Conservation (phyloP, 805 yeast genomes). For the Jamesozyma spencerorum region DNA sequence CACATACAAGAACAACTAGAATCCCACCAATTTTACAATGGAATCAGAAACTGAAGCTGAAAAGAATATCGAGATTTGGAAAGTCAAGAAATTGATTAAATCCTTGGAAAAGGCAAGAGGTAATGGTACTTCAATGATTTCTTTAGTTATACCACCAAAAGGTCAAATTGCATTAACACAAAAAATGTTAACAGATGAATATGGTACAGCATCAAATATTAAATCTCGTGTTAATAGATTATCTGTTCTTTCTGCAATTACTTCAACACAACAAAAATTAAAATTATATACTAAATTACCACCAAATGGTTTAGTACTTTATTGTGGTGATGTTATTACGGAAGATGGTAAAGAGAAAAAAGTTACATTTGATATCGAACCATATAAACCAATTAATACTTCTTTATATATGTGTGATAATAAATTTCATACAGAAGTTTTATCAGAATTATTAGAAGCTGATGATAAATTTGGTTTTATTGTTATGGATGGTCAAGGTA, state of each 20-base stretch:
- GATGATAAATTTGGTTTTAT: conserved; percentile 97
- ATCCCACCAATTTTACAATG: too few relatives aligned
- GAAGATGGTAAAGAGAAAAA: conserved; percentile 97
- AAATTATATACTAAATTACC: conserved; percentile 87
- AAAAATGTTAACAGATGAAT: conserved; percentile 93
- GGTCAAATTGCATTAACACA: conserved; percentile 83
- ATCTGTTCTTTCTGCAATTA: conserved; percentile 91
- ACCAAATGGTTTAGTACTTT: conserved; percentile 86
- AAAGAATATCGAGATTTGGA: conserved; percentile 97
- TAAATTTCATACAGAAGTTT: conserved; percentile 95
- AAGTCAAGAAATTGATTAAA: conserved; percentile 88
- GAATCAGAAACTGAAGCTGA: conserved; percentile 65
- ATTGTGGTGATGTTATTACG: conserved; percentile 97
- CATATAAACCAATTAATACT: conserved; percentile 98
- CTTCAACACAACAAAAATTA: conserved; percentile 94
- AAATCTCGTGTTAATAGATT: conserved; percentile 95
- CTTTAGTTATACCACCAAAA: conserved; percentile 89
- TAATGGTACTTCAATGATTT: conserved; percentile 98
- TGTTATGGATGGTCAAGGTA: conserved; percentile 99
- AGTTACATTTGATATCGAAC: conserved; percentile 94
- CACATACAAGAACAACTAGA: too few relatives aligned
- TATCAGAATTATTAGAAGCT: conserved; percentile 84
- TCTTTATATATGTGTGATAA: conserved; percentile 92
- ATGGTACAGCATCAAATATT: conserved; percentile 97
- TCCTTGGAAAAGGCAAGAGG: conserved; percentile 88